Evolutionary conservation across 225 moss, liverwort and hornwort genomes (phyloP), one percentile per base, ranked within the genome.

Genomic region (Marchantia paleacea): DNA sequence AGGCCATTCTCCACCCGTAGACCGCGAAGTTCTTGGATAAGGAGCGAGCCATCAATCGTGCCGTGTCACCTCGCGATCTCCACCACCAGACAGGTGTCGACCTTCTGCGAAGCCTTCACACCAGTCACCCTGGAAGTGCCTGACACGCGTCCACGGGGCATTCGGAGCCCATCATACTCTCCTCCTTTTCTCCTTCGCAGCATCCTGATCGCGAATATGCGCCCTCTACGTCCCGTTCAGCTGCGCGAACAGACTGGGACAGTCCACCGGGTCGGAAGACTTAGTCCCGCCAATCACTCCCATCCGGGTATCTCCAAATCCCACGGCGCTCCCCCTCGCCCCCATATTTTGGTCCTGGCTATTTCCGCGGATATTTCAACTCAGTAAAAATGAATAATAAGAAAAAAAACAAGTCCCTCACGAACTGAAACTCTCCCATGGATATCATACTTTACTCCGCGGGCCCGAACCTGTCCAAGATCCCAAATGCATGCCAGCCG

Each of bases 1-100:
- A 68, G 29, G 67, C 28, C 67, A 68, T 68, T 68, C 29, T 6
- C 39, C 39, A 14, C 7, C 15, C 13, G 25, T 69, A 24, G 69
- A 6, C 70, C 70, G 26, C 10, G 12, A 15, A 52, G 72, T 73
- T 52, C 52, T 28, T 73, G 73, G 73, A 73, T 73, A 73, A 73
- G 73, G 24, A 20, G 51, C 13, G 52, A 73, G 52, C 53, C 73
- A 53, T 15, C 53, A 25, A 73, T 73, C 53, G n/a, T 73, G 73
- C 73, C 11, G 12, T 54, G 73, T 73, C 73, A 73, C 9, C 71
- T 20, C 15, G 3, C 31, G 52, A 73, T 73, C 8, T 28, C 22
- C 10, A 53, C 4, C 12, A 73, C 73, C 25, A 14, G 52, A 52
- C 26, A 73, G 51, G 52, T 73, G 73, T 52, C 53, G 0, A 8